These are phyloP conservation scores for Tuber calosporum DNA, from an alignment of 495 filamentous ascomycete genomes.

Conservation along the genomic window DNA sequence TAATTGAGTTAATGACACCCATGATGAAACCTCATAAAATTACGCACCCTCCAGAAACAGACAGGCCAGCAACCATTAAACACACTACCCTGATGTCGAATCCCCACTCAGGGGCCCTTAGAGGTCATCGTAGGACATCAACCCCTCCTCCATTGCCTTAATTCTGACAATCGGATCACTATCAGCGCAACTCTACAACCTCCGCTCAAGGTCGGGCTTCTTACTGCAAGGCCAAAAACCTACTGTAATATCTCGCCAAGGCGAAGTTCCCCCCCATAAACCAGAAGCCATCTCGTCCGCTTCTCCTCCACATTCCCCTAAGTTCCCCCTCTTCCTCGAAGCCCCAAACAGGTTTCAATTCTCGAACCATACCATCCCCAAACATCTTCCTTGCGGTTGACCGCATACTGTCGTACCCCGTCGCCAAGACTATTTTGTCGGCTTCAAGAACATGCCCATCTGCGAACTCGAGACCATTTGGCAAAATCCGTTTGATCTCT, in stretches of 20 bases:
- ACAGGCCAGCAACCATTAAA: not conserved
- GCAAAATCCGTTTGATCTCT: conserved; percentile 56
- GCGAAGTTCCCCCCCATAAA: conserved; percentile 77
- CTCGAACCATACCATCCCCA: conserved; percentile 61
- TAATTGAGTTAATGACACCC: not conserved
- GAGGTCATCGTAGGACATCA: conserved; percentile 16
- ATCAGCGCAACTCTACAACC: conserved; percentile 5
- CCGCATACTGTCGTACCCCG: conserved; percentile 76
- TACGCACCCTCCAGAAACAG: not conserved
- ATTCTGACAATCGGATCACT: conserved; percentile 24
- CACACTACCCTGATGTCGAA: not conserved
- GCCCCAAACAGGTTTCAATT: conserved; percentile 66
- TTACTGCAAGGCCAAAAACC: conserved; percentile 55
- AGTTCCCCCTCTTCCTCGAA: conserved; percentile 71
- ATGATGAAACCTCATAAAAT: not conserved
- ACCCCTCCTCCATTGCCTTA: conserved; percentile 39
- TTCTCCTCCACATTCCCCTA: conserved; percentile 61
- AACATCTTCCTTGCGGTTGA: conserved; percentile 57
- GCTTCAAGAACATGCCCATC: conserved; percentile 64
- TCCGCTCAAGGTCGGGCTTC: not conserved
- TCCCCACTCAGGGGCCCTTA: not conserved
- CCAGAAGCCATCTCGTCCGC: conserved; percentile 72
- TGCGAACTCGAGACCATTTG: conserved; percentile 55
- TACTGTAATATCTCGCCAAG: conserved; percentile 64
- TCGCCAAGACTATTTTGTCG: conserved; percentile 76